Percentiles rank a stretch among this genome's conserved stretches.
Evolutionary conservation across 2,329 filamentous ascomycete species (phyloP).

Genomic region (Rutstroemia sp.): DNA sequence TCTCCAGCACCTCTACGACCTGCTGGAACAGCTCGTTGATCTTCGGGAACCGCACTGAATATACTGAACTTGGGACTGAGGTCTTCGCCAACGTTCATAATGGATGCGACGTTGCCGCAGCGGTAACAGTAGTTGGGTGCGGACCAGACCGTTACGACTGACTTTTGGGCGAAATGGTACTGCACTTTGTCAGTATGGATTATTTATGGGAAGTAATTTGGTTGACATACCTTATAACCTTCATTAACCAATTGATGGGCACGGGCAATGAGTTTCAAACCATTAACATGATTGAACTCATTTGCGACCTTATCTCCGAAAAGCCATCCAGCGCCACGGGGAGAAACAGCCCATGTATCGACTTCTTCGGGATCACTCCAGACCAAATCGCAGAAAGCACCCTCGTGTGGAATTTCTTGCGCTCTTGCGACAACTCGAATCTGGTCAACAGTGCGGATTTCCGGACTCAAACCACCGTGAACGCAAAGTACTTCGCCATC

Average conservation of each 20-base stretch:
- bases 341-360: slow-evolving; percentile 63
- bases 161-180: slow-evolving; percentile 93
- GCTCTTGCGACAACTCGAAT: slow-evolving; percentile 67
- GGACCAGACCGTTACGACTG: slow-evolving; percentile 72
- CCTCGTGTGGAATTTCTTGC: slow-evolving; percentile 71
- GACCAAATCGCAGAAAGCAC: slow-evolving; percentile 69
- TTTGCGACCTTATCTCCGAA: slow-evolving; percentile 59
- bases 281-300: slow-evolving; percentile 73
- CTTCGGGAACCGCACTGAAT: slow-evolving; percentile 82
- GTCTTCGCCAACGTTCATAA: slow-evolving; percentile 84
- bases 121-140: slow-evolving; percentile 41
- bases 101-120: slow-evolving; percentile 55
- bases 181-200: slow-evolving; percentile 33
- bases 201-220: not conserved
- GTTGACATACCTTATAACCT: slow-evolving; percentile 54
- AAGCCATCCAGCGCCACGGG: slow-evolving; percentile 53
- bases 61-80: slow-evolving; percentile 88
- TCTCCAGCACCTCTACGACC: slow-evolving; percentile 60
- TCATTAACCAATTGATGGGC: slow-evolving; percentile 72
- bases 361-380: slow-evolving; percentile 71
- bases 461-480: slow-evolving; percentile 63
- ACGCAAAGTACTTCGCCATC: slow-evolving; percentile 69
- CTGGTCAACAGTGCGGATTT: slow-evolving; percentile 68
- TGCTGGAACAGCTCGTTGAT: slow-evolving; percentile 71
- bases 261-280: slow-evolving; percentile 61